A percentile compares a stretch with the other conserved stretches of the same genome.
Conservation (phyloP, 2,329 filamentous ascomycete species). For the Helotiales sp. region DNA sequence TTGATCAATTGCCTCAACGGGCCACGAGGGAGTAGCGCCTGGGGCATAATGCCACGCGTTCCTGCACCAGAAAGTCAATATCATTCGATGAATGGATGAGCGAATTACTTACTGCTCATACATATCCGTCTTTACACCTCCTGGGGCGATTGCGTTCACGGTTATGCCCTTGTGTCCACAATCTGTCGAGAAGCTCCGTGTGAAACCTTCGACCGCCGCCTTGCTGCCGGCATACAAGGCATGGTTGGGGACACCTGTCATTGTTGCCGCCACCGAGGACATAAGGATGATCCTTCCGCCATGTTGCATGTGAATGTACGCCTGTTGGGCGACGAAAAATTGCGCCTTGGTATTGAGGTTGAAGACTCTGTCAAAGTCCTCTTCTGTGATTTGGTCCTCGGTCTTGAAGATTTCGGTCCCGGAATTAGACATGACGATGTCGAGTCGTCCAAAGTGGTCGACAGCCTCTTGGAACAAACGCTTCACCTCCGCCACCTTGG, state of each 20-base stretch:
- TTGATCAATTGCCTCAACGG: constrained; percentile 56
- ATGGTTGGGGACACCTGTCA: constrained; percentile 65
- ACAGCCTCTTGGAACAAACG: constrained; percentile 28
- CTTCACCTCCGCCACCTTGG: constrained; percentile 39
- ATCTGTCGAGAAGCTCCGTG: constrained; percentile 64
- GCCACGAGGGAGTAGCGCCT: constrained; percentile 50
- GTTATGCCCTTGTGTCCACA: constrained; percentile 62
- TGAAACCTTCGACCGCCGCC: constrained; percentile 74
- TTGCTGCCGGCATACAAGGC: constrained; percentile 73
- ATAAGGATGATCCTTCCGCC: constrained; percentile 70
- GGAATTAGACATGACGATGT: constrained; percentile 33
- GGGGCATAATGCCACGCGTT: constrained; percentile 60
- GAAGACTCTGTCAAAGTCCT: constrained; percentile 48
- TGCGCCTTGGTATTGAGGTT: constrained; percentile 65
- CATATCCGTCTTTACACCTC: constrained; percentile 66
- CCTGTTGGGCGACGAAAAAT: constrained; percentile 78
- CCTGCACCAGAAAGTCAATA: constrained; percentile 1
- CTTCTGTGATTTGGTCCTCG: constrained; percentile 31
- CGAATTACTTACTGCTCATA: constrained; percentile 63
- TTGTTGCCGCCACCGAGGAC: constrained; percentile 62
- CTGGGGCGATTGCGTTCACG: constrained; percentile 66
- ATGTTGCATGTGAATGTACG: constrained; percentile 67
- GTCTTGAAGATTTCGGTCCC: constrained; percentile 31
- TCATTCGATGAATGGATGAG: neutral
- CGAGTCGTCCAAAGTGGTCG: constrained; percentile 29